Evolutionary conservation across 23 red algal genomes (phyloP).

Genomic region (Gracilaria domingensis): DNA sequence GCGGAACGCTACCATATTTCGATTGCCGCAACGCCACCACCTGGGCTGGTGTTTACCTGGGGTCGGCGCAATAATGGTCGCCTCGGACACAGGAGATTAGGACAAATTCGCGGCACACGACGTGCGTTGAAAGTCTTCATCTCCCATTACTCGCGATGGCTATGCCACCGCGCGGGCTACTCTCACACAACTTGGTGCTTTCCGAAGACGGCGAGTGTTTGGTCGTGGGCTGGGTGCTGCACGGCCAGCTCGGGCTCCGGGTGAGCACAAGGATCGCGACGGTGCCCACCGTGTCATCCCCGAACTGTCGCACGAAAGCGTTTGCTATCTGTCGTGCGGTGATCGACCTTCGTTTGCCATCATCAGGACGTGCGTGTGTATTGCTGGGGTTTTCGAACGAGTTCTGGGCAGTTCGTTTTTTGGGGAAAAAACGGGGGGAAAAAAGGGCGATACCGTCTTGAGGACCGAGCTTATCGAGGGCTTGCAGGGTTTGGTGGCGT

Average conservation of each 20-base stretch:
- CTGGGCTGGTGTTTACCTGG: conserved; percentile 91
- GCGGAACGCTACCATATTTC: conserved; percentile 96
- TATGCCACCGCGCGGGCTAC: conserved; percentile 91
- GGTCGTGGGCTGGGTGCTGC: conserved; percentile 96
- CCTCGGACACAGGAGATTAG: conserved; percentile 89
- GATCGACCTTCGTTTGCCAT: conserved; percentile 92
- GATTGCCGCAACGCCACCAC: conserved; percentile 74
- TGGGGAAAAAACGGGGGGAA: too few relatives aligned
- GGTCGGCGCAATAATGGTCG: conserved; percentile 98
- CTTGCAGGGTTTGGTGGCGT: conserved; percentile 76
- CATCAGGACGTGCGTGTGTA: conserved; percentile 82
- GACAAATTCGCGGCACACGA: conserved; percentile 77
- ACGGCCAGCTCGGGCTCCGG: conserved; percentile 96
- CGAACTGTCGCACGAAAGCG: conserved; percentile 50
- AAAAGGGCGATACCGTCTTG: conserved; percentile 70
- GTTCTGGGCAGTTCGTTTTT: conserved; percentile 98
- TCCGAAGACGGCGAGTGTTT: conserved; percentile 78
- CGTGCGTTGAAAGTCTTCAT: conserved; percentile 63
- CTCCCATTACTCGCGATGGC: conserved; percentile 30
- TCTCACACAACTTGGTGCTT: conserved; percentile 88
- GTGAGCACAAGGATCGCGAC: conserved; percentile 74
- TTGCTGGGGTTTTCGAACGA: conserved; percentile 96
- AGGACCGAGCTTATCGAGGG: conserved; percentile 63
- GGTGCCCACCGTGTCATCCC: conserved; percentile 71
- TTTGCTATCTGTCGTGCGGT: conserved; percentile 78